Percentiles rank a stretch among this genome's conserved stretches.
Conservation (phyloP, 192 early-diverging fungal species). For the Coemansia furcata region DNA sequence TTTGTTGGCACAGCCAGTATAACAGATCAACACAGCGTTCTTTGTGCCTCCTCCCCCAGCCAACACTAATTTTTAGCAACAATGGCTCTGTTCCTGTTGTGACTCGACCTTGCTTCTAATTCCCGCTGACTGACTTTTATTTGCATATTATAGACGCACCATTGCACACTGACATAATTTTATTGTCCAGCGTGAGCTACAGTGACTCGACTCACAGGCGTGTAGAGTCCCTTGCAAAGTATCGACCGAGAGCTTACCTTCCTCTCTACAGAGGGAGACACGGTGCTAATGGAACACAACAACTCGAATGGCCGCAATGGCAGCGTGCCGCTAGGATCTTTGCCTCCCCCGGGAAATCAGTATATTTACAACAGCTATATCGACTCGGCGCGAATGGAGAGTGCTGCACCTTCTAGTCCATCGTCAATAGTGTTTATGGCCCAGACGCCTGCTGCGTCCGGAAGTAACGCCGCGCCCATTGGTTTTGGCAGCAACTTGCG, state of each 20-base stretch:
- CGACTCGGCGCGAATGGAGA: slow-evolving; percentile 15
- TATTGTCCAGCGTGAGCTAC: neutral
- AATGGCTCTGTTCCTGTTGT: slow-evolving; percentile 1
- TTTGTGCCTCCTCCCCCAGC: neutral
- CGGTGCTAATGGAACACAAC: slow-evolving; percentile 21
- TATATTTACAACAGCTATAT: slow-evolving; percentile 31
- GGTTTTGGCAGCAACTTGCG: neutral
- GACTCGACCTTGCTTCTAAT: neutral
- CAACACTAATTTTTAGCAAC: slow-evolving; percentile 2
- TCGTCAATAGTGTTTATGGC: slow-evolving; percentile 9
- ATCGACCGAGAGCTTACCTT: neutral
- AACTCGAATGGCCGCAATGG: slow-evolving; percentile 22
- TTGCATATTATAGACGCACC: neutral
- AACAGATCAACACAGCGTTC: neutral
- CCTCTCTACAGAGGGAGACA: neutral
- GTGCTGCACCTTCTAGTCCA: neutral
- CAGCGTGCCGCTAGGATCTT: slow-evolving; percentile 26
- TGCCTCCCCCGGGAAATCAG: slow-evolving; percentile 9
- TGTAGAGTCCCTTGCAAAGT: neutral
- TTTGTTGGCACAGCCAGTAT: neutral
- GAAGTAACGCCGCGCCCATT: neutral
- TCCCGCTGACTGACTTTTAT: neutral
- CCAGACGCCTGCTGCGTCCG: slow-evolving; percentile 20
- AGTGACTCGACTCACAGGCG: neutral
- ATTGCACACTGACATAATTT: neutral